A percentile compares a stretch with the other conserved stretches of the same genome.
These are phyloP conservation scores for Bipolaris gigantea DNA, from an alignment of 2,329 filamentous ascomycete species.

Conservation along the genomic window DNA sequence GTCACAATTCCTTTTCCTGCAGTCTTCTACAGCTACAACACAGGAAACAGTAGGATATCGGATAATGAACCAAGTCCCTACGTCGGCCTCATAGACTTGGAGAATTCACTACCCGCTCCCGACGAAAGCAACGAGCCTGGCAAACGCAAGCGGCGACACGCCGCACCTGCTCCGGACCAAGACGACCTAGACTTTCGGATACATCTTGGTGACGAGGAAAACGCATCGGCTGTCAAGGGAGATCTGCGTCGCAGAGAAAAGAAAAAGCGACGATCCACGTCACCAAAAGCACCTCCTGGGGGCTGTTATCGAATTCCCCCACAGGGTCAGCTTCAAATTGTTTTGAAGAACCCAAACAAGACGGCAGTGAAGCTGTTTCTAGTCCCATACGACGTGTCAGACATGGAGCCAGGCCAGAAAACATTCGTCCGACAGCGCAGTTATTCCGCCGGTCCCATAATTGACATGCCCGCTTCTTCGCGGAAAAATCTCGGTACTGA, in stretches of 20 bases:
- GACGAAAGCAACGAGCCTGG: slow-evolving; percentile 47
- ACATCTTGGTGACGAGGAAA: slow-evolving; percentile 22
- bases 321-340: slow-evolving; percentile 91
- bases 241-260: slow-evolving; percentile 56
- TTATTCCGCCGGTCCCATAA: slow-evolving; percentile 83
- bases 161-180: slow-evolving; percentile 24
- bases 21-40: slow-evolving; percentile 92
- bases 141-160: slow-evolving; percentile 47
- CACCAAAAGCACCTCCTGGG: slow-evolving; percentile 72
- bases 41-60: slow-evolving; percentile 65
- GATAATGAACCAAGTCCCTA: slow-evolving; percentile 94
- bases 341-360: slow-evolving; percentile 98
- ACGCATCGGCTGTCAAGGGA: slow-evolving; percentile 21
- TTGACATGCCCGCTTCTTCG: slow-evolving; percentile 65
- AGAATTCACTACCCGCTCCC: slow-evolving; percentile 69
- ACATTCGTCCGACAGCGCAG: slow-evolving; percentile 94
- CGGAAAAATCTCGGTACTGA: slow-evolving; percentile 55
- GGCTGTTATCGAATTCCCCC: slow-evolving; percentile 93
- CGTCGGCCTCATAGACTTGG: slow-evolving; percentile 88
- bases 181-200: slow-evolving; percentile 32
- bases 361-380: slow-evolving; percentile 96
- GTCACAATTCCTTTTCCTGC: slow-evolving; percentile 89
- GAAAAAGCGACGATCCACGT: slow-evolving; percentile 58
- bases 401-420: slow-evolving; percentile 92
- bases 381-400: slow-evolving; percentile 86